Base-by-base conservation (phyloP, 129 eudicot species). In the Flaveria trinervia region DNA sequence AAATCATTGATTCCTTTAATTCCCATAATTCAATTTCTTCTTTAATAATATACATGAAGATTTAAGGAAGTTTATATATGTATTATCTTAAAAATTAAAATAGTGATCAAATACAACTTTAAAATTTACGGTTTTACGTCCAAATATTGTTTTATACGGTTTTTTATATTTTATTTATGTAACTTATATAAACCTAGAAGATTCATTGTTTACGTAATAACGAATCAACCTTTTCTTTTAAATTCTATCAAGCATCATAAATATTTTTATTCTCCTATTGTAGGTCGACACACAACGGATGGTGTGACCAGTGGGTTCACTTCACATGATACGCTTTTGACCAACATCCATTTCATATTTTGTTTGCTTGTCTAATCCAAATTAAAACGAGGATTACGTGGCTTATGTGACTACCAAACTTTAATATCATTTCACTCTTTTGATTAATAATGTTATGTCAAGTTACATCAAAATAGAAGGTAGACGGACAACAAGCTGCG, bases 1-100 rank as follows among this genome's bases (percentile, higher is more conserved):
- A 54, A 71, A 71, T 79, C 77, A 79, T 79, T 71, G 56, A 71
- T 79, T 20, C 20, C 61, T 79, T 65, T 15, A 54, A 55, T 39
- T 54, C 43, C 7, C 25, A 26, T 54, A 67, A 41, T 67, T 68
- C 22, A 75, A 49, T 44, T 67, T 22, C 52, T 57, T 57, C 23
- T 57, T 57, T 57, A 10, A 59, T 59, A 10, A 59, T 0, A 22
- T 23, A 59, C 36, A 55, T 55, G 62, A 18, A 55, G 61, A 55
- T 17, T n/a, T 55, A 55, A 55, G 0, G 9, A 17, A 22, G 1
- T 57, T 57, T 57, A 22, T 57, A 18, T n/a, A 17, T 16, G 2
- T 56, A 22, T 9, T 22, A 36, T 36, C 41, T 30, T 26, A 2
- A 26, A 33, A 36, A 5, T 18, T 2, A 22, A 20, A 9, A 22